Conservation (phyloP, 495 filamentous ascomycete species). For the Aspergillus cavernicola region DNA sequence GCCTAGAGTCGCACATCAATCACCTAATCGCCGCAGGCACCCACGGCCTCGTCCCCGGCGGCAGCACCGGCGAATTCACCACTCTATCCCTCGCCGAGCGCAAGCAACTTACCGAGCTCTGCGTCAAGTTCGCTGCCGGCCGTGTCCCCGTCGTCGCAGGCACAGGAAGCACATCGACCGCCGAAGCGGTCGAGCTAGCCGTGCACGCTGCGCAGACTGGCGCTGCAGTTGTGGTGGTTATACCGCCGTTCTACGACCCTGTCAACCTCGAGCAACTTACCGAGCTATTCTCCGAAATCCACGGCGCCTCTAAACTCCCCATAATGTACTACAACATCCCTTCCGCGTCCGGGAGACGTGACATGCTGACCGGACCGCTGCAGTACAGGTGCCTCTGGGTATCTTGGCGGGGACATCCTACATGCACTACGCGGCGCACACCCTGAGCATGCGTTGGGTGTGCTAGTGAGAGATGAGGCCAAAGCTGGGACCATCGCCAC, state of each 20-base stretch:
- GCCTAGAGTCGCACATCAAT: no score
- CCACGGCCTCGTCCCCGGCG: no score
- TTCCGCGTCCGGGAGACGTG: conserved; percentile 23
- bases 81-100: conserved; percentile 28
- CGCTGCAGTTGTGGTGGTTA: conserved; percentile 35
- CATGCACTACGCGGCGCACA: conserved; percentile 50
- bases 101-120: conserved; percentile 39
- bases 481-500: conserved; percentile 55
- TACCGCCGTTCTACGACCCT: conserved; percentile 39
- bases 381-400: conserved; percentile 57
- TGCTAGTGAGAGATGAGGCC: conserved; percentile 55
- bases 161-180: conserved; percentile 26
- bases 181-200: conserved; percentile 33
- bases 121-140: conserved; percentile 31
- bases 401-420: conserved; percentile 65
- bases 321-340: conserved; percentile 40
- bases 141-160: conserved; percentile 35
- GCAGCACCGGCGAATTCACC: conserved; percentile 41
- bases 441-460: conserved; percentile 57
- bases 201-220: conserved; percentile 30
- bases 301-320: conserved; percentile 22
- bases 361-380: conserved; percentile 18
- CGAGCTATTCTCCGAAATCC: conserved; percentile 29
- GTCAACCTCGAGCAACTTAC: conserved; percentile 28
- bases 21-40: no score